phyloP scores from a whole-genome alignment of 805 yeast species.

The Cyberlindnera sargentensis region DNA sequence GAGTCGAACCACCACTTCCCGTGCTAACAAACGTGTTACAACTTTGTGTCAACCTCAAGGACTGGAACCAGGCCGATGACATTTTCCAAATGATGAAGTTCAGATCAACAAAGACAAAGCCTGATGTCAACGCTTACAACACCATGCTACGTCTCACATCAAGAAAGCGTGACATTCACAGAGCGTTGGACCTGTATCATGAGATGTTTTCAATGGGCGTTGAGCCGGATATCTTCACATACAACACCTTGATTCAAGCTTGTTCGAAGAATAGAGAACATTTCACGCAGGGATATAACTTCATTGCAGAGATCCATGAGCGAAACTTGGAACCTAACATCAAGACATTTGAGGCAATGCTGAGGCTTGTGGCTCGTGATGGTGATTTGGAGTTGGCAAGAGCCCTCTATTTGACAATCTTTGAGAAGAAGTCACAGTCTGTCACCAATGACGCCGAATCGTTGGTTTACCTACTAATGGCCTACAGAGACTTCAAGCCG shows the following conservation, averaged over 20 bases:
- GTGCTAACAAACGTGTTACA: constrained; percentile 54
- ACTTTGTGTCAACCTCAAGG: constrained; percentile 46
- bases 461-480: constrained; percentile 34
- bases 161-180: constrained; percentile 56
- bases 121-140: constrained; percentile 62
- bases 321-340: constrained; percentile 33
- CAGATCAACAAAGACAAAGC: constrained; percentile 55
- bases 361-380: constrained; percentile 70
- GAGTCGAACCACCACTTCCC: constrained; percentile 34
- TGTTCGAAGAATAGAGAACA: constrained; percentile 49
- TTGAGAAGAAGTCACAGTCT: constrained; percentile 21
- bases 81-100: constrained; percentile 85
- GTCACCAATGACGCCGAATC: constrained; percentile 11
- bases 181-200: constrained; percentile 65
- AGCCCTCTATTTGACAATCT: constrained; percentile 49
- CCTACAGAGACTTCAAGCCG: constrained; percentile 37
- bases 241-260: constrained; percentile 58
- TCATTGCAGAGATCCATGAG: constrained; percentile 56
- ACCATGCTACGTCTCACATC: constrained; percentile 64
- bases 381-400: constrained; percentile 72
- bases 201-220: constrained; percentile 47
- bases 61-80: constrained; percentile 56
- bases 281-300: constrained; percentile 66
- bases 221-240: constrained; percentile 36
- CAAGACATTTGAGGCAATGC: constrained; percentile 56